phyloP scores from a whole-genome alignment of 305 asterid species.

The Solanum chacoense region DNA sequence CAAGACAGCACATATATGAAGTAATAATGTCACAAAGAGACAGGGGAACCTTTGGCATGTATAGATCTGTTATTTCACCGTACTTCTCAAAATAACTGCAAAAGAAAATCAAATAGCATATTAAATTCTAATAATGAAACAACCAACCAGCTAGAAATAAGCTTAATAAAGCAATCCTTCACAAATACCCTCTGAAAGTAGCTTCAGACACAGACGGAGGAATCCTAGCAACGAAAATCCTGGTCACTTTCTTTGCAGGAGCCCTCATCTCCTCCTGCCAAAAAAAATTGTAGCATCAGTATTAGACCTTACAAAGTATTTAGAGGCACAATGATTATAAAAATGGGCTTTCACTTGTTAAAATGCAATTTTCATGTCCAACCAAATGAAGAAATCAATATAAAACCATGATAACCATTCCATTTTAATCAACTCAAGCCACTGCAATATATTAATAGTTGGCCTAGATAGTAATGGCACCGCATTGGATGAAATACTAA shows the following conservation, averaged over 20 bases:
- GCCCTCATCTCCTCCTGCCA: conserved; percentile 93
- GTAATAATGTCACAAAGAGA: background rate
- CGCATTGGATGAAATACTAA: background rate
- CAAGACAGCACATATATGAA: background rate
- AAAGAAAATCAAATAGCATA: background rate
- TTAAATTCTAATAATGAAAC: background rate
- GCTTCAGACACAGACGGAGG: conserved; percentile 80
- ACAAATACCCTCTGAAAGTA: conserved; percentile 63
- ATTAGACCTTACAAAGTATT: background rate
- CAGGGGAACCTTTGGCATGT: conserved; percentile 88
- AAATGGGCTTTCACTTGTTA: background rate
- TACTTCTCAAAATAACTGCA: conserved; percentile 90
- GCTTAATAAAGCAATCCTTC: background rate
- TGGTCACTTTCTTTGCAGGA: conserved; percentile 80
- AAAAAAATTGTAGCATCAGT: background rate
- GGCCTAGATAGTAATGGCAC: background rate
- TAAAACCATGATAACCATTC: background rate
- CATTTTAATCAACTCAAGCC: background rate
- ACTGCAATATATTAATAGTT: background rate
- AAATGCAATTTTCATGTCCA: background rate
- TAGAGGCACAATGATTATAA: background rate
- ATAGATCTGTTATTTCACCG: conserved; percentile 80
- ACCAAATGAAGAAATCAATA: background rate
- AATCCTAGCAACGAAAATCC: conserved; percentile 95
- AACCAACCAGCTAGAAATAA: background rate